These are phyloP conservation scores for Haplosporangium sp. DNA, from an alignment of 371 early-diverging fungal genomes.

Conservation along the genomic window DNA sequence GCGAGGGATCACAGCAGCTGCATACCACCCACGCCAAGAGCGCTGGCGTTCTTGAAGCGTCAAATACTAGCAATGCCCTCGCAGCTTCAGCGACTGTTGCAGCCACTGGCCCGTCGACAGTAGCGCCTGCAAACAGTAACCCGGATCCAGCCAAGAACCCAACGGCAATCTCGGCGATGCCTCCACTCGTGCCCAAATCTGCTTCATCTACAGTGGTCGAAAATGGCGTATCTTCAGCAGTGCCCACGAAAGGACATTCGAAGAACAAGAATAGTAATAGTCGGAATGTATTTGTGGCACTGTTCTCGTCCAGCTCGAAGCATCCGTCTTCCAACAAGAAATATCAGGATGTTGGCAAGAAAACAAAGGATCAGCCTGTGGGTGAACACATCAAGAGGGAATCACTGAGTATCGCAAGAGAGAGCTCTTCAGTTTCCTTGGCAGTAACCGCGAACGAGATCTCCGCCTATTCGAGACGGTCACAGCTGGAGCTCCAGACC, in stretches of 20 bases:
- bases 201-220: background rate
- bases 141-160: background rate
- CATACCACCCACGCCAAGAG: slow-evolving; percentile 1
- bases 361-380: slow-evolving; percentile 7
- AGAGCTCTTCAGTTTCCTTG: slow-evolving; percentile 33
- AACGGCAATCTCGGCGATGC: background rate
- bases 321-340: slow-evolving; percentile 2
- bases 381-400: background rate
- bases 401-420: slow-evolving; percentile 8
- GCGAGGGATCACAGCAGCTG: background rate
- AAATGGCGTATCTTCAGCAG: background rate
- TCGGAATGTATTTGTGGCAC: slow-evolving; percentile 28
- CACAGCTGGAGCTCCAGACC: slow-evolving; percentile 31
- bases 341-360: slow-evolving; percentile 8
- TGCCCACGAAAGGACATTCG: slow-evolving; percentile 23
- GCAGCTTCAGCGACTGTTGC: background rate
- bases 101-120: background rate
- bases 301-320: slow-evolving; percentile 24
- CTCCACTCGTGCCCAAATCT: background rate
- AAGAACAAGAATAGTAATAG: slow-evolving; percentile 32
- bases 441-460: slow-evolving; percentile 55
- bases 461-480: slow-evolving; percentile 35
- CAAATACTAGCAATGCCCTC: background rate
- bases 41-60: slow-evolving; percentile 19
- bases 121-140: background rate